Evolutionary conservation across 495 filamentous ascomycete species (phyloP), one percentile per base, ranked within the genome.

Genomic region (Diplogelasinospora grovesii): DNA sequence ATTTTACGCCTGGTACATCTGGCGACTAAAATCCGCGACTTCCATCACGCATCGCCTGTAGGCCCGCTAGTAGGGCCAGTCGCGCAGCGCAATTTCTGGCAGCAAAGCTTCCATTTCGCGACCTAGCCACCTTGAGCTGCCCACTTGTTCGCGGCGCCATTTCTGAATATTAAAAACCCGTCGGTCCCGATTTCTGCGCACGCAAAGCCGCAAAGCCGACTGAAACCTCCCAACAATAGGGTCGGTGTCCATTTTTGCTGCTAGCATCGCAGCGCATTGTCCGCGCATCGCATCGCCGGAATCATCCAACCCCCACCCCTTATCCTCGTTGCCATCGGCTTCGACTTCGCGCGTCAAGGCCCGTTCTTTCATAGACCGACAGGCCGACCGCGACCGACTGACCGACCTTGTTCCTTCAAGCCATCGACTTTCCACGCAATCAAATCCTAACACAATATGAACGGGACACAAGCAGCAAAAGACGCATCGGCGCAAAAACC

Each of bases 381-480:
- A 20, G 26, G n/a, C n/a, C n/a, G n/a, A n/a, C n/a, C n/a, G n/a
- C n/a, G n/a, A n/a, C n/a, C n/a, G n/a, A n/a, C n/a, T n/a, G n/a
- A n/a, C 30, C 28, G 15, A 21, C 25, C 21, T 25, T 33, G 21
- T 19, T 24, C 21, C 19, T 23, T 13, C 35, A 13, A 38, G 20
- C 18, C 30, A 13, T 46, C 30, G 22, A 29, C n/a, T 25, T 24
- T 18, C 7, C 18, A 36, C 18, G 19, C n/a, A n/a, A n/a, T n/a
- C n/a, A n/a, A n/a, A n/a, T n/a, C n/a, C n/a, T n/a, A n/a, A n/a
- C n/a, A 10, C 41, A 58, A 28, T 25, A 63, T 63, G 59, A 63
- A 63, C 59, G 59, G 59, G 26, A 43, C 45, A 32, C 50, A 54
- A 43, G 45, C 54, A 43, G 22, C 50, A 13, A 54, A 50, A 22